phyloP scores from a whole-genome alignment of 148 eudicot species.

The Cornus kousa region DNA sequence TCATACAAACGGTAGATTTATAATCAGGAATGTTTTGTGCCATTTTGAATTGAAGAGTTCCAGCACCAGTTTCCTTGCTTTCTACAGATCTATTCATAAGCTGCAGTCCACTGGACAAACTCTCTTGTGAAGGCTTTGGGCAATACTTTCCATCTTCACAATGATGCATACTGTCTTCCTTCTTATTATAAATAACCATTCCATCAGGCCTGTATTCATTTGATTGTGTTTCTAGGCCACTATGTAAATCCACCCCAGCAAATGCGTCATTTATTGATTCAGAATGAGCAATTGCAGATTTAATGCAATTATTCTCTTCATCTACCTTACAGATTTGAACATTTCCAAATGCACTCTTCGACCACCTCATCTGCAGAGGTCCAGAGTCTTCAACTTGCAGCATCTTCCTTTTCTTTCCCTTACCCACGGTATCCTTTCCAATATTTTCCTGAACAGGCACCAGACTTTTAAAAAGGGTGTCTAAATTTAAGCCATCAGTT shows the following conservation, averaged over 20 bases:
- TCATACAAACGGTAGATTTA: neutral
- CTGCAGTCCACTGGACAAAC: neutral
- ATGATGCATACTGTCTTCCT: constrained; percentile 5
- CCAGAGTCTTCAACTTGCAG: constrained; percentile 7
- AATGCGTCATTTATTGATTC: constrained; percentile 5
- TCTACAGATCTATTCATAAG: neutral
- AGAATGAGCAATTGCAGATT: constrained; percentile 1
- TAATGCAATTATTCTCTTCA: constrained; percentile 6
- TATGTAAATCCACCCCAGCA: neutral
- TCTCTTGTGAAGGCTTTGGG: neutral
- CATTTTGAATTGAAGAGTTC: neutral
- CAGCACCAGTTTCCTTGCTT: neutral
- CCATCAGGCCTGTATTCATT: neutral
- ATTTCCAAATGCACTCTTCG: constrained; percentile 6
- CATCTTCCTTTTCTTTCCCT: constrained; percentile 9
- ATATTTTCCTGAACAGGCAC: neutral
- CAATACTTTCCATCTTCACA: constrained; percentile 2
- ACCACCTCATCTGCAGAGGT: neutral
- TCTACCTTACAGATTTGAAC: neutral
- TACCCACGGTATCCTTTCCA: neutral
- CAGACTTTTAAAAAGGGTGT: neutral
- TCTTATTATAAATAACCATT: constrained; percentile 9
- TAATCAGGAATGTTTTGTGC: neutral
- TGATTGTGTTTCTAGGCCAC: constrained; percentile 6
- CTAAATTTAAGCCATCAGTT: constrained; percentile 8